A percentile compares a stretch with the other conserved stretches of the same genome.
These are phyloP conservation scores for Phytophthora brassicae DNA, from an alignment of 352 stramenopile genomes.

Conservation along the genomic window DNA sequence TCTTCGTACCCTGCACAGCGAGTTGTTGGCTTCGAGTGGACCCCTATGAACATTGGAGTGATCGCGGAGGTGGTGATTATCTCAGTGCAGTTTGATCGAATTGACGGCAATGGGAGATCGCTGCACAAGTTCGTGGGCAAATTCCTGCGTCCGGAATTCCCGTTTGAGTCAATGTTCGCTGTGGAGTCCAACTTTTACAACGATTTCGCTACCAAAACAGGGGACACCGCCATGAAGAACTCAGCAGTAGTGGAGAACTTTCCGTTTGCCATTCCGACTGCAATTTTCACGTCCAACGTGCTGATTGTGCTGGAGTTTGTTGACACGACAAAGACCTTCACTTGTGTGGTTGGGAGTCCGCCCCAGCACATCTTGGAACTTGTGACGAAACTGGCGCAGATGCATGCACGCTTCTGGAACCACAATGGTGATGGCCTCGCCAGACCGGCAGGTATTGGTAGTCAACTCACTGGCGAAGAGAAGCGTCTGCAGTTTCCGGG, in stretches of 20 bases:
- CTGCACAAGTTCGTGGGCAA: conserved; percentile 62
- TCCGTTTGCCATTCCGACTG: conserved; percentile 58
- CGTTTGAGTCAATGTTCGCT: conserved; percentile 79
- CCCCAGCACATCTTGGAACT: conserved; percentile 40
- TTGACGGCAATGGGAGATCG: conserved; percentile 1
- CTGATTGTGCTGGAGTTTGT: conserved; percentile 76
- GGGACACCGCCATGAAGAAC: conserved; percentile 21
- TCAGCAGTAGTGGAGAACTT: conserved; percentile 27
- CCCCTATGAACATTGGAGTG: conserved; percentile 71
- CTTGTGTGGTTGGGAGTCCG: conserved; percentile 71
- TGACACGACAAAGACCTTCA: conserved; percentile 44
- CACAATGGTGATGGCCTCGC: conserved; percentile 50
- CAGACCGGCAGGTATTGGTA: conserved; percentile 63
- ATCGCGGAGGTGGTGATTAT: conserved; percentile 77
- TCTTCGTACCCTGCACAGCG: conserved; percentile 19
- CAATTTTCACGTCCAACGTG: conserved; percentile 66
- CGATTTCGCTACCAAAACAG: conserved; percentile 32
- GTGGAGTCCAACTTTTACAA: conserved; percentile 82
- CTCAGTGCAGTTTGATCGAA: conserved; percentile 30
- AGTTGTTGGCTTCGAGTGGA: conserved; percentile 57
- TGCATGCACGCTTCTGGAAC: conserved; percentile 64
- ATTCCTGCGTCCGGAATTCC: conserved; percentile 77
- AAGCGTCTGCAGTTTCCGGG: conserved; percentile 68
- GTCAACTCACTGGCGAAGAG: conserved; percentile 54
- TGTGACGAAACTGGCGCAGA: conserved; percentile 56